phyloP scores from a whole-genome alignment of 805 yeast species.

The Metschnikowia koreensis region DNA sequence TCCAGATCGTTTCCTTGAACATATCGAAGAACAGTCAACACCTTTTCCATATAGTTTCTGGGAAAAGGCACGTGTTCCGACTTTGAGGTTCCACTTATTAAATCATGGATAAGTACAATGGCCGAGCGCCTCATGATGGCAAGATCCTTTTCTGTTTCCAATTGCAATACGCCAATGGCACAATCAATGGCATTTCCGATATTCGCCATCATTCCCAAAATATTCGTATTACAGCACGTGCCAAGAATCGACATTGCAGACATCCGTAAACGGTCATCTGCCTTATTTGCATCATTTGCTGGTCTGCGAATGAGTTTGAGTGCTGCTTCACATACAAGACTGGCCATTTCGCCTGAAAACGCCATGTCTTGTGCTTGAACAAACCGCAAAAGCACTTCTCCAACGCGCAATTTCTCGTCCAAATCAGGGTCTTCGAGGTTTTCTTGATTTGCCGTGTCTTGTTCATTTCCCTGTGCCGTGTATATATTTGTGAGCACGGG shows the following conservation, averaged over 20 bases:
- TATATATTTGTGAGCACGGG: constrained; percentile 34
- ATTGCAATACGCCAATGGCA: constrained; percentile 67
- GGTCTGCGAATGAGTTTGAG: constrained; percentile 37
- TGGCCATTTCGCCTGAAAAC: constrained; percentile 45
- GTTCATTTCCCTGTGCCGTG: constrained; percentile 17
- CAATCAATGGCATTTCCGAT: constrained; percentile 68
- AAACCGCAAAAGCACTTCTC: constrained; percentile 72
- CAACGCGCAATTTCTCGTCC: constrained; percentile 74
- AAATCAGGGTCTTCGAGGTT: constrained; percentile 26
- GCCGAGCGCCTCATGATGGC: constrained; percentile 74
- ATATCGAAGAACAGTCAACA: constrained; percentile 45
- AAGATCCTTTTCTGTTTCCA: constrained; percentile 46
- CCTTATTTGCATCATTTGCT: constrained; percentile 22
- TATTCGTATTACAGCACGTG: constrained; percentile 56
- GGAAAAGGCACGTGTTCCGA: constrained; percentile 53
- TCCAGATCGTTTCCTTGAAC: constrained; percentile 51
- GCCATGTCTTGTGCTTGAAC: constrained; percentile 50
- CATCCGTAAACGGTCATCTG: constrained; percentile 68
- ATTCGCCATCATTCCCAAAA: constrained; percentile 48
- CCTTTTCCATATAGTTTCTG: constrained; percentile 41
- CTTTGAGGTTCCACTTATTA: constrained; percentile 47
- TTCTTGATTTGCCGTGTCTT: background rate
- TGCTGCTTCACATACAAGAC: constrained; percentile 42
- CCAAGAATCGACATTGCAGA: constrained; percentile 89
- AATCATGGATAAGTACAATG: constrained; percentile 62